Percentiles rank a stretch among this genome's conserved stretches.
Evolutionary conservation across 768 basidiomycete species (phyloP).

Genomic region (Porphyrellus cyaneotinctus): DNA sequence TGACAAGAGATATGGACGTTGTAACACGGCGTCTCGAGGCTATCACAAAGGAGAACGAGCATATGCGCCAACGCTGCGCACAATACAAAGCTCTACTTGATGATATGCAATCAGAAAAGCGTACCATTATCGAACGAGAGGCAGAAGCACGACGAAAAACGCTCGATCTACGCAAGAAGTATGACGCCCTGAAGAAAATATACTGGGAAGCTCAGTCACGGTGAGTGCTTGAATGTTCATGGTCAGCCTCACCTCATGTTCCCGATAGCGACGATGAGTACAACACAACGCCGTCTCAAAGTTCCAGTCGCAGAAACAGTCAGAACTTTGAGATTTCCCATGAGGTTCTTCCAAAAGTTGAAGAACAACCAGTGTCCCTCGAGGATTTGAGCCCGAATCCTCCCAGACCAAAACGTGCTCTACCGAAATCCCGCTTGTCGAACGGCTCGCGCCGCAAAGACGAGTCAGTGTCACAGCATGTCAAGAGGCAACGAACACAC

Average conservation of each 20-base stretch:
- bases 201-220: slow-evolving; percentile 10
- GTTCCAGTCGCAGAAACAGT: slow-evolving; percentile 3
- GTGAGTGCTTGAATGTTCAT: slow-evolving; percentile 8
- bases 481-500: slow-evolving; percentile 26
- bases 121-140: slow-evolving; percentile 26
- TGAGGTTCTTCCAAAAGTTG: slow-evolving; percentile 21
- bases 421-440: slow-evolving; percentile 23
- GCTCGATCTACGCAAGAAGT: slow-evolving; percentile 36
- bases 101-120: slow-evolving; percentile 33
- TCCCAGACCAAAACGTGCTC: slow-evolving; percentile 26
- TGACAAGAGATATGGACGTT: slow-evolving; percentile 32
- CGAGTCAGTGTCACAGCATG: not conserved
- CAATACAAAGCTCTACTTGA: slow-evolving; percentile 33
- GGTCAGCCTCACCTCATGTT: not conserved
- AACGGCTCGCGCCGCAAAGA: slow-evolving; percentile 1
- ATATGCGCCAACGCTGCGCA: slow-evolving; percentile 43
- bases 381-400: slow-evolving; percentile 4
- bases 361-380: slow-evolving; percentile 18
- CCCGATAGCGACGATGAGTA: slow-evolving; percentile 5
- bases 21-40: slow-evolving; percentile 38
- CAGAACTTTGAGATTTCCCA: slow-evolving; percentile 10
- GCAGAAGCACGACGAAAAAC: slow-evolving; percentile 37
- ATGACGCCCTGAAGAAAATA: slow-evolving; percentile 29
- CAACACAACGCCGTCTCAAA: slow-evolving; percentile 1
- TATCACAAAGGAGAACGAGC: slow-evolving; percentile 40